These are phyloP conservation scores for Crithidia thermophila DNA, from an alignment of 208 protist species.

Conservation along the genomic window DNA sequence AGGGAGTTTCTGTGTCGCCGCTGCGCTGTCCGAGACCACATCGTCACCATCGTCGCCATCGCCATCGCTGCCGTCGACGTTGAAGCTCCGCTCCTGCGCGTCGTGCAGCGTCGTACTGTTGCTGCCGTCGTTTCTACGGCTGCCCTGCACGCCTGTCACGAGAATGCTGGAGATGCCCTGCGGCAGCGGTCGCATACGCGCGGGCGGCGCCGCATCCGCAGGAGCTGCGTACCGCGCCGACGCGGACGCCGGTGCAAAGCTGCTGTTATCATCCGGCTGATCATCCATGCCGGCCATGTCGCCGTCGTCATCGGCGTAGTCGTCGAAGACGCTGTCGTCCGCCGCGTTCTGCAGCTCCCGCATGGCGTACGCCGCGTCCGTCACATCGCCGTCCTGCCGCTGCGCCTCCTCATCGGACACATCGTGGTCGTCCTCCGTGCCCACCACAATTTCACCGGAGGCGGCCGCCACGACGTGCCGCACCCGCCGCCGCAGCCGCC, in stretches of 20 bases:
- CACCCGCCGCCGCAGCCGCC: slow-evolving; percentile 61
- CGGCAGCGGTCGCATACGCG: slow-evolving; percentile 19
- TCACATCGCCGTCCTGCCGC: slow-evolving; percentile 1
- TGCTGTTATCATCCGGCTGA: neutral
- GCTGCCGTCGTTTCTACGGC: neutral
- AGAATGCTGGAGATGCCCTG: slow-evolving; percentile 30
- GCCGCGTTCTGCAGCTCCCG: slow-evolving; percentile 61
- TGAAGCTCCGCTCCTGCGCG: neutral
- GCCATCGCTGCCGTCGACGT: slow-evolving; percentile 3
- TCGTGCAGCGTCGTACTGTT: neutral
- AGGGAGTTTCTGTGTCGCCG: neutral
- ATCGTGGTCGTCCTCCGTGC: slow-evolving; percentile 22
- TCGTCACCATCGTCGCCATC: slow-evolving; percentile 9
- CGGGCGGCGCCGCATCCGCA: neutral
- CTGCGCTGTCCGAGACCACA: neutral
- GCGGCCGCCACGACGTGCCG: slow-evolving; percentile 45
- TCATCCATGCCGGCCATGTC: slow-evolving; percentile 7
- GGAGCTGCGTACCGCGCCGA: neutral
- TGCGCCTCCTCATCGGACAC: slow-evolving; percentile 19
- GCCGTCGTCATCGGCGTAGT: slow-evolving; percentile 36
- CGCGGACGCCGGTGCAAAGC: neutral
- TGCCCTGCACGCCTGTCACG: neutral
- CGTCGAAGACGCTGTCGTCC: slow-evolving; percentile 79
- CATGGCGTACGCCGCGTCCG: slow-evolving; percentile 36
- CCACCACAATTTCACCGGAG: slow-evolving; percentile 48